Evolutionary conservation across 2,329 filamentous ascomycete genomes (phyloP).

Genomic region (Pseudogymnoascus sp.): DNA sequence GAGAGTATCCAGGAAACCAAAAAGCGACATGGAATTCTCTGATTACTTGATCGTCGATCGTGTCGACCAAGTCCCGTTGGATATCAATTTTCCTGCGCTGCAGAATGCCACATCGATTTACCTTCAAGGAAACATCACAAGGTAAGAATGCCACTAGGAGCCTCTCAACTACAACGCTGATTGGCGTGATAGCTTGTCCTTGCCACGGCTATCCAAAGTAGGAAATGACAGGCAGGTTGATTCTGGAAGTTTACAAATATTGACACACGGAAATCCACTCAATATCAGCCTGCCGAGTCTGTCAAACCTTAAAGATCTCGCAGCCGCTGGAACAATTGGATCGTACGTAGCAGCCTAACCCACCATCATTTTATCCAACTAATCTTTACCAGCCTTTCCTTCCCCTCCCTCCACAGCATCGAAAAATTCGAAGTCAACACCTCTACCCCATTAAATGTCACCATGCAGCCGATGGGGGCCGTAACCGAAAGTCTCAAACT

Average conservation of each 20-base stretch:
- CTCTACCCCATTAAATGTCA: background rate
- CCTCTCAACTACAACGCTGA: background rate
- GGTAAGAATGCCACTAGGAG: background rate
- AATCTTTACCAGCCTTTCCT: background rate
- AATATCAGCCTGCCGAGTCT: background rate
- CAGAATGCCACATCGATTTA: background rate
- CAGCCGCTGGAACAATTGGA: background rate
- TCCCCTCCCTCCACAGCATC: background rate
- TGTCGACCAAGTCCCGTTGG: background rate
- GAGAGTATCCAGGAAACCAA: background rate
- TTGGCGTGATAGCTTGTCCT: background rate
- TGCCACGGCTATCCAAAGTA: background rate
- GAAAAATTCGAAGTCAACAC: background rate
- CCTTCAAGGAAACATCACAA: background rate
- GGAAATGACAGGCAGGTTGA: no score
- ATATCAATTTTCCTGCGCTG: background rate
- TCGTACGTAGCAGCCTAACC: background rate
- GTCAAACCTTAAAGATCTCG: background rate
- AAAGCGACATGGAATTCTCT: background rate
- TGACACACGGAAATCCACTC: background rate
- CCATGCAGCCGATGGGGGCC: background rate
- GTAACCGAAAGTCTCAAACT: background rate
- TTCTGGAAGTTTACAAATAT: background rate
- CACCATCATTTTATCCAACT: background rate
- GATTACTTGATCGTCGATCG: background rate